Evolutionary conservation across 352 stramenopile genomes (phyloP).

Genomic region (Globisporangium solare): DNA sequence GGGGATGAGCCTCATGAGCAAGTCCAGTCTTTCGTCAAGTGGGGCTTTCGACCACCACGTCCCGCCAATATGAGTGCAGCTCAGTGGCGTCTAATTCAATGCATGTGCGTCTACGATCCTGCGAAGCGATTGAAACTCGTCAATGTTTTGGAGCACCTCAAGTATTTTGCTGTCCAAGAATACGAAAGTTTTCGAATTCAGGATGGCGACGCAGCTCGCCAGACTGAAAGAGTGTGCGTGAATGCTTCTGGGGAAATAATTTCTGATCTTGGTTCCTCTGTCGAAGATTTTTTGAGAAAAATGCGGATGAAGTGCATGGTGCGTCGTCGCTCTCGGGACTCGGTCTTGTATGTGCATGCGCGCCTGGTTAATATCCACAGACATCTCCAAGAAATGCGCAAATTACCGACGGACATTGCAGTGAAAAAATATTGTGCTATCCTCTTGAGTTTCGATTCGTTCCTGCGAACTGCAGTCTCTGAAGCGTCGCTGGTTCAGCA

Average conservation of each 20-base stretch:
- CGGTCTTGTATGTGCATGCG: conserved; percentile 10
- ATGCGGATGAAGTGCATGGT: conserved; percentile 10
- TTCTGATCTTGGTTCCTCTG: background rate
- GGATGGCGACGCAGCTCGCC: background rate
- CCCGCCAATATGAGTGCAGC: background rate
- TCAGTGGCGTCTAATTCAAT: conserved; percentile 8
- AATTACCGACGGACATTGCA: conserved; percentile 7
- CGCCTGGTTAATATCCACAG: conserved; percentile 7
- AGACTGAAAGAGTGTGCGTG: background rate
- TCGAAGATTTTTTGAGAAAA: conserved; percentile 7
- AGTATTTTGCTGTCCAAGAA: background rate
- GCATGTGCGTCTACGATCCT: conserved; percentile 7
- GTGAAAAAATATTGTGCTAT: conserved; percentile 8
- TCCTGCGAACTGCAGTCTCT: conserved; percentile 7
- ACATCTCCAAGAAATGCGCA: conserved; percentile 10
- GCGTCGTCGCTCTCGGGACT: background rate
- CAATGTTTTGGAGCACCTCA: conserved; percentile 6
- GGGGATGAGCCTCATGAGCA: conserved; percentile 1
- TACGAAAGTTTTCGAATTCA: background rate
- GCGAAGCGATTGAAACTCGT: conserved; percentile 5
- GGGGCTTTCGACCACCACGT: conserved; percentile 4
- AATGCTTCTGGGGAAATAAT: background rate
- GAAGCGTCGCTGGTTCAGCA: conserved; percentile 2
- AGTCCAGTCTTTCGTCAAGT: conserved; percentile 4
- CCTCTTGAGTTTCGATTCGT: conserved; percentile 6